Evolutionary conservation across 1,284 basidiomycete species (phyloP).

Genomic region (Heliocybe sulcata): DNA sequence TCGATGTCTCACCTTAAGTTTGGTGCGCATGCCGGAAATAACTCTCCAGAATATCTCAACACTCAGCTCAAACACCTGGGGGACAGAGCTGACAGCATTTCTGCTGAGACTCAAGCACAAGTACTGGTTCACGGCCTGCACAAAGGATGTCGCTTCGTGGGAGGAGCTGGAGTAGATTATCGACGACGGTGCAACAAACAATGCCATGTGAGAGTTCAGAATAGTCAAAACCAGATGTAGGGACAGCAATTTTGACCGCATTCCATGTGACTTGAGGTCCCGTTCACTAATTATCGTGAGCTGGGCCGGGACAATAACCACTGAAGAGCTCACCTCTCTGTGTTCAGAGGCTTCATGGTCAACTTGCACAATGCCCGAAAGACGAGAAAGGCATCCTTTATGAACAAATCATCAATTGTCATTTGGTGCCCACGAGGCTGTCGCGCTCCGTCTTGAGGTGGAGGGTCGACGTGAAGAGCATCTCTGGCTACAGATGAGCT

Average conservation of each 20-base stretch:
- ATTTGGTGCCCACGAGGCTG: slow-evolving; percentile 16
- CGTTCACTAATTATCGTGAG: slow-evolving; percentile 57
- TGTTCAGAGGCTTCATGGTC: slow-evolving; percentile 94
- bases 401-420: slow-evolving; percentile 75
- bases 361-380: slow-evolving; percentile 94
- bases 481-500: background rate
- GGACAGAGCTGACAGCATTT: slow-evolving; percentile 93
- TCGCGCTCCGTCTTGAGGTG: background rate
- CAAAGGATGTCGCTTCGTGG: slow-evolving; percentile 81
- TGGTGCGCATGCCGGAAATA: slow-evolving; percentile 88
- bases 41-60: slow-evolving; percentile 99
- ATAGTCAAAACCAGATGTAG: slow-evolving; percentile 92
- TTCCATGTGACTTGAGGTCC: slow-evolving; percentile 89
- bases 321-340: slow-evolving; percentile 67
- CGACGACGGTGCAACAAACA: slow-evolving; percentile 82
- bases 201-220: slow-evolving; percentile 82
- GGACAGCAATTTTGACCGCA: slow-evolving; percentile 92
- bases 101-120: slow-evolving; percentile 90
- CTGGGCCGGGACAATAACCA: background rate
- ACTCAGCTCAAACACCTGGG: slow-evolving; percentile 96
- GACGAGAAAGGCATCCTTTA: slow-evolving; percentile 96
- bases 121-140: slow-evolving; percentile 92
- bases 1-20: slow-evolving; percentile 69
- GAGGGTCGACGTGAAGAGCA: background rate
- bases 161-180: slow-evolving; percentile 86